A percentile compares a stretch with the other conserved stretches of the same genome.
These are phyloP conservation scores for Trichophyton rubrum DNA, from an alignment of 2,329 filamentous ascomycete species.

Conservation along the genomic window DNA sequence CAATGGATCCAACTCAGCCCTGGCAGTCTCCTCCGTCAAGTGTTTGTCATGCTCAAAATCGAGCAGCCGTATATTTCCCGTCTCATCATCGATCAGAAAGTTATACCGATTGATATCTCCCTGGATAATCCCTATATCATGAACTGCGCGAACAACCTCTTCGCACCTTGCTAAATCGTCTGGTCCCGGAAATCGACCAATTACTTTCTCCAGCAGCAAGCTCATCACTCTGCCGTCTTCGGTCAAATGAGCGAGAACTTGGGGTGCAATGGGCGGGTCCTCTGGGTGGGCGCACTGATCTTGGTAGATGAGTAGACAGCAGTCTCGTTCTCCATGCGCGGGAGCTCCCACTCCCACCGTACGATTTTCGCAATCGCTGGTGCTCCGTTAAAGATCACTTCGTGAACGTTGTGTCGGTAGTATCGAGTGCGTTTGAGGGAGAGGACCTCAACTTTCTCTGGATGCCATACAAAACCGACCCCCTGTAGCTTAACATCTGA, in stretches of 20 bases:
- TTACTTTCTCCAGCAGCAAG: constrained; percentile 6
- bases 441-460: neutral
- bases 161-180: constrained; percentile 3
- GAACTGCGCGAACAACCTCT: neutral
- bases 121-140: constrained; percentile 6
- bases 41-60: constrained; percentile 5
- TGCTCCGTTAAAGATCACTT: neutral
- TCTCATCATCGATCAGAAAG: constrained; percentile 1
- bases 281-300: neutral
- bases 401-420: constrained; percentile 3
- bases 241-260: constrained; percentile 5
- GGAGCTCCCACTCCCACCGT: constrained; percentile 5
- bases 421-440: neutral
- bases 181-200: neutral
- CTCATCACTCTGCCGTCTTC: constrained; percentile 9
- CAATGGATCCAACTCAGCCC: neutral
- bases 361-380: constrained; percentile 8
- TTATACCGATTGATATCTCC: constrained; percentile 9
- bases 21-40: constrained; percentile 1
- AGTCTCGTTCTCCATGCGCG: constrained; percentile 5
- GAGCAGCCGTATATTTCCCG: neutral
- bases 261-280: neutral
- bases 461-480: neutral
- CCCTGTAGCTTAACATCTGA: neutral
- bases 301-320: neutral